Conservation (phyloP, 2,329 filamentous ascomycete species). For the Hypomyces rosellus region DNA sequence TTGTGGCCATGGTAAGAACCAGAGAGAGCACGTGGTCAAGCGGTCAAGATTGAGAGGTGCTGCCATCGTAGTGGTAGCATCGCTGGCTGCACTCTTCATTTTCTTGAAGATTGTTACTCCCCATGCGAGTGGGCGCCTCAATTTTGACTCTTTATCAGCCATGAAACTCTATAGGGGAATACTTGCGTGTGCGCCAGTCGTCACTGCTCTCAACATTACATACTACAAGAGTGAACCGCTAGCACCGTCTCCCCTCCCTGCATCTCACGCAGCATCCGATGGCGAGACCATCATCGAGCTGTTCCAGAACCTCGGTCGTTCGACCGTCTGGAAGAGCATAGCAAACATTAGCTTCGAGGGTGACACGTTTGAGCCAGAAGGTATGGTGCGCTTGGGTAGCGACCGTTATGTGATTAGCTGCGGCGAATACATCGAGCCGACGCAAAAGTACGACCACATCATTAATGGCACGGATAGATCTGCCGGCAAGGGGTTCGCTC, state of each 20-base stretch:
- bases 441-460: conserved; percentile 34
- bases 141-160: not conserved
- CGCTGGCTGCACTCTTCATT: not conserved
- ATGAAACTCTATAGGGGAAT: not conserved
- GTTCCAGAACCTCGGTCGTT: conserved; percentile 30
- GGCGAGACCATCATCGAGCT: conserved; percentile 30
- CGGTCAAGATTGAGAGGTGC: no score
- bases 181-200: not conserved
- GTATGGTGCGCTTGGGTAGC: conserved; percentile 36
- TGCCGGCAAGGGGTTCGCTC: conserved; percentile 37
- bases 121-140: not conserved
- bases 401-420: conserved; percentile 40
- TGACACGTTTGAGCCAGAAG: conserved; percentile 43
- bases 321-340: conserved; percentile 37
- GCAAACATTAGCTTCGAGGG: conserved; percentile 37
- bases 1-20: no score
- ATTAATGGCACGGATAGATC: conserved; percentile 46
- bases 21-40: no score
- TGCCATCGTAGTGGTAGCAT: no score
- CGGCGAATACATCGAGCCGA: conserved; percentile 36
- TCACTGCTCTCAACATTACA: conserved; percentile 27
- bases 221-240: conserved; percentile 24
- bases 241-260: conserved; percentile 28
- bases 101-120: not conserved
- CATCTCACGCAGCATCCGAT: conserved; percentile 28